Conservation (phyloP, 2,329 filamentous ascomycete genomes). For the Aurifilum marmelostoma region DNA sequence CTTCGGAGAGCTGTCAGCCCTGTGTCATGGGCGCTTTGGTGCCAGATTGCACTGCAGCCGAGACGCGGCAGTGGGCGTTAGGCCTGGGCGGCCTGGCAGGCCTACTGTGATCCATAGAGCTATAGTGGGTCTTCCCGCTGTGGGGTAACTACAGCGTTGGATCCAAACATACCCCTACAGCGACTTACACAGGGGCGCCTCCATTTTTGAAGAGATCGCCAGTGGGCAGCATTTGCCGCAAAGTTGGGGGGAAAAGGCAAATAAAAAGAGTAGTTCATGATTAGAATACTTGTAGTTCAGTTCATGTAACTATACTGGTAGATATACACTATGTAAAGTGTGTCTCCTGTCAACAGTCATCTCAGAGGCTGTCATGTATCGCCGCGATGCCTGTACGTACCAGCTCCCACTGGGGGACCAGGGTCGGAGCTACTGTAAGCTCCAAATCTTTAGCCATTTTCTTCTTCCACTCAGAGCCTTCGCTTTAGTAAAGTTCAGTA, state of each 20-base stretch:
- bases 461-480: constrained; percentile 26
- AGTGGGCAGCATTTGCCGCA: no score
- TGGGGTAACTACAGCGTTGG: neutral
- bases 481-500: constrained; percentile 26
- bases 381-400: neutral
- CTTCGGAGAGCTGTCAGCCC: constrained; percentile 16
- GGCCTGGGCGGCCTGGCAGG: constrained; percentile 13
- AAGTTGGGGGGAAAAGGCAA: no score
- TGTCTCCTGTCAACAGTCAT: neutral
- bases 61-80: constrained; percentile 12
- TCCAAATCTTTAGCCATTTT: neutral
- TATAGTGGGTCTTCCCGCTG: neutral
- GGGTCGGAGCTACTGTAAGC: neutral
- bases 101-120: neutral
- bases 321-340: neutral
- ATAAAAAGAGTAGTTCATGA: neutral
- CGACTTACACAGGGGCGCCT: neutral
- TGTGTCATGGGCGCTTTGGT: constrained; percentile 14
- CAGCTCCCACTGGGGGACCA: neutral
- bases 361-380: neutral
- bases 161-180: neutral
- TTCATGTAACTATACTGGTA: no score
- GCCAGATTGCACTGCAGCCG: constrained; percentile 28
- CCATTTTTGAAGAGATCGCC: neutral
- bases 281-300: no score